Conservation (phyloP, 495 filamentous ascomycete genomes). For the Podospora tetraspora region DNA sequence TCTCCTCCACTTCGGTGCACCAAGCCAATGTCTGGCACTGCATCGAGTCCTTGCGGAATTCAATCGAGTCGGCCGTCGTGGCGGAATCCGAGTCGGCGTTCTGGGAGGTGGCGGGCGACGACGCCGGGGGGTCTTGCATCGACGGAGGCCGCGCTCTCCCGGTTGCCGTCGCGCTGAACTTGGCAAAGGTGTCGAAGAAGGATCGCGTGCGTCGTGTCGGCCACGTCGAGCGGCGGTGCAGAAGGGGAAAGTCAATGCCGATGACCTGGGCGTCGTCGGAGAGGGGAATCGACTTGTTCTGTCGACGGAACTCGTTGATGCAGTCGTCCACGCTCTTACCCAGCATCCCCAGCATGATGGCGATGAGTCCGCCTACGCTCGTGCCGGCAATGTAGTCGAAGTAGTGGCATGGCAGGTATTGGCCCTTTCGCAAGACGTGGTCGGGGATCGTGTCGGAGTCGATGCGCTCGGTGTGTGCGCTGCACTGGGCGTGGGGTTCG, state of each 20-base stretch:
- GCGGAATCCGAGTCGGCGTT: constrained; percentile 1
- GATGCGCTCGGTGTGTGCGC: constrained; percentile 26
- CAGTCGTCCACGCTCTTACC: constrained; percentile 27
- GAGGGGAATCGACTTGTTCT: constrained; percentile 28
- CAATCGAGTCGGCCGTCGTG: constrained; percentile 4
- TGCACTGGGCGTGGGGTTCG: constrained; percentile 18
- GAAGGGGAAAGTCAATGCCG: constrained; percentile 23
- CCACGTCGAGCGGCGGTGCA: constrained; percentile 27
- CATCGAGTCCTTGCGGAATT: constrained; percentile 25
- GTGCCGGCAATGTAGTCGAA: constrained; percentile 41
- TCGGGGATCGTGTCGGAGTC: constrained; percentile 37
- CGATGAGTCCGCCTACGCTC: constrained; percentile 33
- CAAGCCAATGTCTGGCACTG: constrained; percentile 32
- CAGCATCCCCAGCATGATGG: constrained; percentile 34
- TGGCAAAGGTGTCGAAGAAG: constrained; percentile 32
- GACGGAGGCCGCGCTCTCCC: constrained; percentile 3
- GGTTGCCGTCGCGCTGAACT: constrained; percentile 22
- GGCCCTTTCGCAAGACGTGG: constrained; percentile 34
- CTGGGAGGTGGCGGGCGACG: constrained; percentile 10
- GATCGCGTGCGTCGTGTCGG: constrained; percentile 26
- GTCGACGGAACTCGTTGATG: constrained; percentile 28
- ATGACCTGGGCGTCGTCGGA: constrained; percentile 17
- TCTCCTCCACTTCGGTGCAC: constrained; percentile 29
- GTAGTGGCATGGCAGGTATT: constrained; percentile 48
- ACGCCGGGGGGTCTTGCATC: neutral